Evolutionary conservation across 2,329 filamentous ascomycete genomes (phyloP).

Genomic region (Hymenoscyphus salicellus): DNA sequence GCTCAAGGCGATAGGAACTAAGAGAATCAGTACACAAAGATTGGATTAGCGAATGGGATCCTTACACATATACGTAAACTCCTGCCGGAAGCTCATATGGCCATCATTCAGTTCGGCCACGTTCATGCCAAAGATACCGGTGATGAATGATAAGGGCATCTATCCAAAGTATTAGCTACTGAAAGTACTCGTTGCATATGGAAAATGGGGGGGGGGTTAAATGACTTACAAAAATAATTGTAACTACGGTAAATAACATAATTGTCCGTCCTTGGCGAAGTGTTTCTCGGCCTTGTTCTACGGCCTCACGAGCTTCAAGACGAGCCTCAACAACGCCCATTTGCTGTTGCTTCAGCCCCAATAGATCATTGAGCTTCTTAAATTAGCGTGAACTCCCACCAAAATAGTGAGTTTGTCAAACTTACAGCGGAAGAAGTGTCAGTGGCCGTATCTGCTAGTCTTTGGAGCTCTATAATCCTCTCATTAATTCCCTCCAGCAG

Average conservation of each 20-base stretch:
- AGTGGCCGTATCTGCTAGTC: not conserved
- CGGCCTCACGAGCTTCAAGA: constrained; percentile 42
- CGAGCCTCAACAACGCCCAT: constrained; percentile 41
- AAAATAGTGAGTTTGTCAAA: not conserved
- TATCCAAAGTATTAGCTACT: constrained; percentile 6
- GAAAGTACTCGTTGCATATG: not conserved
- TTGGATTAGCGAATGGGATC: not conserved
- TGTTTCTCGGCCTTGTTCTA: constrained; percentile 37
- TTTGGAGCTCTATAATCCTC: not conserved
- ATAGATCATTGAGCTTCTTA: constrained; percentile 34
- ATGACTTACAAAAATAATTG: constrained; percentile 44
- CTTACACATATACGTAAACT: constrained; percentile 19
- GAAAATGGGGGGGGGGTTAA: not conserved
- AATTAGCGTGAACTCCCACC: not conserved
- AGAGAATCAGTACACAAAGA: not conserved
- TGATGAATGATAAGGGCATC: constrained; percentile 41
- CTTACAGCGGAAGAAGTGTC: constrained; percentile 3
- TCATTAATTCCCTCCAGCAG: not conserved
- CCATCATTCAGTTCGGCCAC: constrained; percentile 7
- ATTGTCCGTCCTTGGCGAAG: constrained; percentile 31
- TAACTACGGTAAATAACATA: constrained; percentile 47
- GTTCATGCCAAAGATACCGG: constrained; percentile 42
- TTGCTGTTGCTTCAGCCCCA: constrained; percentile 47
- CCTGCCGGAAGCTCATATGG: constrained; percentile 7
- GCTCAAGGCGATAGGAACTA: not conserved